phyloP scores from a whole-genome alignment of 1,284 basidiomycete species.

The Fistulina hepatica region DNA sequence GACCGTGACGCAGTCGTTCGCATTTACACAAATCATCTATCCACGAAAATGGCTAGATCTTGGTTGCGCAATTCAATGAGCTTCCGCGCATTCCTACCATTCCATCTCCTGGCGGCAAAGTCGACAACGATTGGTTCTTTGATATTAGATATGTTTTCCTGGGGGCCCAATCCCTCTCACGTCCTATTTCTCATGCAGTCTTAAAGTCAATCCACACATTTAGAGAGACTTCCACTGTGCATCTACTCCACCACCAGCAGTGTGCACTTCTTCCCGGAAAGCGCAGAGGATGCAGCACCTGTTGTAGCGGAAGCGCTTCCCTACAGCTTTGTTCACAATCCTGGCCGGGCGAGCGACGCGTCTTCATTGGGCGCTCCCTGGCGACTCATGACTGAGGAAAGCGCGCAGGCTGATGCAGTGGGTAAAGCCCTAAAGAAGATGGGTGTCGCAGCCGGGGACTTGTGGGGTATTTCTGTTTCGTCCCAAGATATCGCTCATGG shows the following conservation, averaged over 20 bases:
- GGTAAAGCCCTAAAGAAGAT: not conserved
- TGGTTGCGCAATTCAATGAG: no score
- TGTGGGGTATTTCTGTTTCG: not conserved
- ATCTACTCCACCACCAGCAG: conserved; percentile 6
- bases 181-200: conserved; percentile 11
- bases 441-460: not conserved
- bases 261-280: conserved; percentile 22
- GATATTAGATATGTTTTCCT: conserved; percentile 10
- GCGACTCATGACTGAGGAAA: not conserved
- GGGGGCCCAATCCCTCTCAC: conserved; percentile 11
- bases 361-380: no score
- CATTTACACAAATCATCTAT: no score
- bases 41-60: no score
- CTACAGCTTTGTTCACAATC: conserved; percentile 23
- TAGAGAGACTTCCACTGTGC: conserved; percentile 8
- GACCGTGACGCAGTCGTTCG: no score
- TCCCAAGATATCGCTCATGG: not conserved
- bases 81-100: no score
- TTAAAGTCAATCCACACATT: conserved; percentile 5
- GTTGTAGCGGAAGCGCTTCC: conserved; percentile 23
- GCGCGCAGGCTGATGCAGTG: not conserved
- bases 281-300: conserved; percentile 20
- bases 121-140: no score
- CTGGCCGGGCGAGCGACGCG: no score
- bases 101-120: no score